Conservation (phyloP, 2,329 filamentous ascomycete species). For the Xylaria sp. region DNA sequence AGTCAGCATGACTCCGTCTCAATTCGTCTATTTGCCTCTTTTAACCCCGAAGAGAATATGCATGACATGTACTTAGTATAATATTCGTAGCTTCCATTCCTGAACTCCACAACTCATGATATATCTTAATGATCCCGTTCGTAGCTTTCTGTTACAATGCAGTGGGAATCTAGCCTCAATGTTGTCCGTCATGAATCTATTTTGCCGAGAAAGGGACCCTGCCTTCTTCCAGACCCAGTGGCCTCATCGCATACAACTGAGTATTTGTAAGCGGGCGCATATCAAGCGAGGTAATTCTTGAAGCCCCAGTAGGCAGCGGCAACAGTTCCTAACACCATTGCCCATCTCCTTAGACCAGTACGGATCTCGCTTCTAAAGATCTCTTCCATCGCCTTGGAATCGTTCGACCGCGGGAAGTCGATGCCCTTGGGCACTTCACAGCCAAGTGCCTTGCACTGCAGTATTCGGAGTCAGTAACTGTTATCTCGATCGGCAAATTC, state of each 20-base stretch:
- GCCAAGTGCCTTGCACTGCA: slow-evolving; percentile 39
- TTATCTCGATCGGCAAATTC: neutral
- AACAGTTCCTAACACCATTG: slow-evolving; percentile 36
- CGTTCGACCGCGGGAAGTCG: slow-evolving; percentile 43
- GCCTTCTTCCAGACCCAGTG: neutral
- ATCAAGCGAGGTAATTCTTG: slow-evolving; percentile 31
- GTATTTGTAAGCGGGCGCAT: neutral
- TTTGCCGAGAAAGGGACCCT: neutral
- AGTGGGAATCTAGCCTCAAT: neutral
- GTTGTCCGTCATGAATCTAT: neutral
- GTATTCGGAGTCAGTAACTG: neutral
- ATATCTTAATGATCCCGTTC: slow-evolving; percentile 1
- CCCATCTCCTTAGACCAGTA: slow-evolving; percentile 39
- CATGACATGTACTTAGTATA: slow-evolving; percentile 1
- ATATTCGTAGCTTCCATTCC: slow-evolving; percentile 8
- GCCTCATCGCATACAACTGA: slow-evolving; percentile 8
- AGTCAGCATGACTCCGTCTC: neutral
- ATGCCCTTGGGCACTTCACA: slow-evolving; percentile 41
- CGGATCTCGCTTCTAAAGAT: slow-evolving; percentile 41
- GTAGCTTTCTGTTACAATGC: neutral
- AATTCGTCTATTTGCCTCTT: neutral
- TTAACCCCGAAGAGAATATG: neutral
- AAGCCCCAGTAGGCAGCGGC: slow-evolving; percentile 32
- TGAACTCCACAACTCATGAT: slow-evolving; percentile 12
- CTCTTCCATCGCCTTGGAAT: slow-evolving; percentile 43